Conservation (phyloP, 2,329 filamentous ascomycete species). For the Penicillium griseofulvum region DNA sequence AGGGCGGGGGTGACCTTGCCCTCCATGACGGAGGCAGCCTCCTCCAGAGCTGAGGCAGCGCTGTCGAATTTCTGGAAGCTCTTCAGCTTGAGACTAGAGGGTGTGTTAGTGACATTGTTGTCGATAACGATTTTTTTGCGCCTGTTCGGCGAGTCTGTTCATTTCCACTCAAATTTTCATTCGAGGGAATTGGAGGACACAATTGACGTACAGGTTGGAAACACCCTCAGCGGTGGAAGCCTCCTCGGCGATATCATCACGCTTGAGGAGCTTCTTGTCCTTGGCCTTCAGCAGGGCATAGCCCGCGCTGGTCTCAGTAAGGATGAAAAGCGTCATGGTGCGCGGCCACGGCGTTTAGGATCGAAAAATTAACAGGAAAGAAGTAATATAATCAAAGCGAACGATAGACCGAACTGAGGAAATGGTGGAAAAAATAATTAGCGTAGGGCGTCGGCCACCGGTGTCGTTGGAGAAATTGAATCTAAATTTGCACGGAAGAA, state of each 20-base stretch:
- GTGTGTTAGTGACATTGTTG: constrained; percentile 24
- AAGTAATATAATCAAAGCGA: constrained; percentile 9
- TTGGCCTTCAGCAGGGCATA: constrained; percentile 98
- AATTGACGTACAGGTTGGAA: constrained; percentile 70
- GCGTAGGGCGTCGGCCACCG: constrained; percentile 33
- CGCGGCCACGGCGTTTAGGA: constrained; percentile 31
- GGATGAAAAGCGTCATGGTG: constrained; percentile 85
- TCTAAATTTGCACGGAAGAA: constrained; percentile 38
- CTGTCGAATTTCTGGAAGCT: constrained; percentile 97
- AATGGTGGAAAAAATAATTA: constrained; percentile 20
- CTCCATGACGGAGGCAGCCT: constrained; percentile 83
- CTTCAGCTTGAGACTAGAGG: constrained; percentile 80
- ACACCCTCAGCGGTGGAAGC: constrained; percentile 78
- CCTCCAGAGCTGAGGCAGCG: constrained; percentile 82
- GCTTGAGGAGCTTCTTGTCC: constrained; percentile 96
- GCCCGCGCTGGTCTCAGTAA: constrained; percentile 91
- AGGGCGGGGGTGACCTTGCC: constrained; percentile 93
- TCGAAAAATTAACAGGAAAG: constrained; percentile 17
- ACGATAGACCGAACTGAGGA: constrained; percentile 20
- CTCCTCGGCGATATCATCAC: constrained; percentile 73
- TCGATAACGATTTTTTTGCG: constrained; percentile 28
- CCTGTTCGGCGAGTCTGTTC: constrained; percentile 2
- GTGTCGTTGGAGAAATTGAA: constrained; percentile 32
- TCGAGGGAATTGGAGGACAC: constrained; percentile 4
- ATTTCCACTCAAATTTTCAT: constrained; percentile 7